Conservation (phyloP, 805 yeast genomes). For the Saccharomyces mikatae region DNA sequence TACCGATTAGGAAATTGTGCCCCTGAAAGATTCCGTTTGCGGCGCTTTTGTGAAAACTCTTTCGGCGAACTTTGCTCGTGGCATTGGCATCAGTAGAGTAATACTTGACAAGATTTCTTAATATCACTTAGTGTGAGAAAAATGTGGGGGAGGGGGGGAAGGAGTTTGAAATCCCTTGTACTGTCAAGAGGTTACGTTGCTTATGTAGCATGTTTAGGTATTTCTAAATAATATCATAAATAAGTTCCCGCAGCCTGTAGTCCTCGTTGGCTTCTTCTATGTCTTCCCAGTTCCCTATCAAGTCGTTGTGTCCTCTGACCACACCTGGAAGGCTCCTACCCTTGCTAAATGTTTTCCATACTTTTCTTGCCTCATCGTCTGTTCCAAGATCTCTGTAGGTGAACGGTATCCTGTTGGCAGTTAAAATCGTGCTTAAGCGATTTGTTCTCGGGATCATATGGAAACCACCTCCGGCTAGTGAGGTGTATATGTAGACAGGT, state of each 20-base stretch:
- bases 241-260: conserved; percentile 51
- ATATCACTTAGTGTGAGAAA: neutral
- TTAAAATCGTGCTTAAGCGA: conserved; percentile 61
- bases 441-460: conserved; percentile 72
- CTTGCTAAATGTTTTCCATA: conserved; percentile 68
- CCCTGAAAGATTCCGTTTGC: neutral
- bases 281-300: conserved; percentile 79
- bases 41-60: neutral
- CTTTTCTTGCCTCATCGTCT: conserved; percentile 73
- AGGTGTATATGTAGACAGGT: conserved; percentile 74
- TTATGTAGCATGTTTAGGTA: conserved; percentile 1
- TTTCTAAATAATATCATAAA: conserved; percentile 51
- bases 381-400: conserved; percentile 76
- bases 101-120: neutral
- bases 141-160: neutral
- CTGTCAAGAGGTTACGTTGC: neutral
- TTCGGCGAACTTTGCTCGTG: neutral
- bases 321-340: conserved; percentile 80
- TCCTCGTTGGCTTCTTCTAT: conserved; percentile 83
- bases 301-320: conserved; percentile 72
- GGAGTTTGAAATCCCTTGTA: neutral
- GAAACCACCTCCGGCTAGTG: conserved; percentile 79
- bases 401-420: conserved; percentile 63
- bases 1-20: neutral
- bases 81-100: neutral